Percentiles rank a stretch among this genome's conserved stretches.
phyloP scores from a whole-genome alignment of 2,329 filamentous ascomycete species.

The Botrytis paeoniae region DNA sequence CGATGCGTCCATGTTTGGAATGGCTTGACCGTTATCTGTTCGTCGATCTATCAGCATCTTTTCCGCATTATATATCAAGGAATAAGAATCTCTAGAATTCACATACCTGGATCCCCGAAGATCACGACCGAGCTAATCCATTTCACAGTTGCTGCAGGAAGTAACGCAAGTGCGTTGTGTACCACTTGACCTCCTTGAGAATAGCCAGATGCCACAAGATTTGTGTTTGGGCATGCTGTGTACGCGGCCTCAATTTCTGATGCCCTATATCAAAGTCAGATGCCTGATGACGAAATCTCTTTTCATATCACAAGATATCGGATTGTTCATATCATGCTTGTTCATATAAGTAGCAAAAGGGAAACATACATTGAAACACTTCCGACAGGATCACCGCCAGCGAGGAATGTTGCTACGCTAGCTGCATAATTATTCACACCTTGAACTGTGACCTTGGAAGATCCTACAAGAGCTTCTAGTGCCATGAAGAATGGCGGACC shows the following conservation, averaged over 20 bases:
- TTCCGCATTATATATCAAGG: background rate
- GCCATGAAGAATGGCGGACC: constrained; percentile 38
- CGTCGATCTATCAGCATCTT: background rate
- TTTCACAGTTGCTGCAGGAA: constrained; percentile 32
- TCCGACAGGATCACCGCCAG: constrained; percentile 30
- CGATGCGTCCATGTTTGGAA: constrained; percentile 29
- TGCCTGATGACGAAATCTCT: background rate
- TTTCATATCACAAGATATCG: background rate
- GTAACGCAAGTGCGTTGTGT: constrained; percentile 40
- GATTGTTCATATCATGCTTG: background rate
- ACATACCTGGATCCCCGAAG: constrained; percentile 44
- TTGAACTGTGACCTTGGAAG: constrained; percentile 32
- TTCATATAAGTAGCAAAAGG: background rate
- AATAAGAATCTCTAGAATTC: background rate
- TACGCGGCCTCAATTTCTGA: constrained; percentile 37
- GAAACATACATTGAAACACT: constrained; percentile 32
- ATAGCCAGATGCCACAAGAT: constrained; percentile 43
- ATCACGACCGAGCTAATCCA: constrained; percentile 43
- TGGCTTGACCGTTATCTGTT: constrained; percentile 26
- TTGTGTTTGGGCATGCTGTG: constrained; percentile 40
- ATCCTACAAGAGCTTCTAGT: constrained; percentile 28
- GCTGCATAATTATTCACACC: constrained; percentile 38
- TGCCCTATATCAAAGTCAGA: constrained; percentile 25
- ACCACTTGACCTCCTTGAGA: constrained; percentile 47
- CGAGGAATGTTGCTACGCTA: constrained; percentile 31